Base-by-base conservation (phyloP, 208 protist species). In the Naegleria lovaniensis region DNA sequence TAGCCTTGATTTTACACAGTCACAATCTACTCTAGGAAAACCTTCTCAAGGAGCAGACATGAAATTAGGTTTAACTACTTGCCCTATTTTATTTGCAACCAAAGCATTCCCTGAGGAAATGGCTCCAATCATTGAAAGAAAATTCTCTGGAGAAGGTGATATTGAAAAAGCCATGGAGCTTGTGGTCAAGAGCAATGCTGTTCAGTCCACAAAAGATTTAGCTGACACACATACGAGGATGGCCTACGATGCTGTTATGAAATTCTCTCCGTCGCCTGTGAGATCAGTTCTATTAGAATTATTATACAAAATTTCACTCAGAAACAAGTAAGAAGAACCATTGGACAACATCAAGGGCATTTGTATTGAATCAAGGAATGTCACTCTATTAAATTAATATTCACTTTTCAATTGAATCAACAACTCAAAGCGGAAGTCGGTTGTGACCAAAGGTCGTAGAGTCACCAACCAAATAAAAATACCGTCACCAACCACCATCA, bases 21-120 rank as follows among this genome's bases (percentile, higher is more conserved):
- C 29, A 39, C 4, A 19, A n/a, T 15, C 41, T 0, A 6, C 7
- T 29, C 59, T 90, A 79, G 87, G 87, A 38, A 90, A 90, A 79
- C 87, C 87, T 19, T 89, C 85, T 36, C 16, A 22, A 79, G 48
- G 52, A 51, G 87, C 55, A 33, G 87, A 90, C 13, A 75, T 90
- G 33, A 90, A 79, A 48, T 48, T 90, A 11, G 87, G 87, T 51
- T 51, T 90, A n/a, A 51, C 87, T 19, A 90, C 87, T 38, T 52
- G 52, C 38, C 87, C 87, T 36, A 38, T 90, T 51, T 36, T 79
- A 1, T 90, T 51, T 51, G 87, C 87, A n/a, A 13, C 39, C 33
- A 9, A 90, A 79, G 22, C 6, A 43, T 90, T 51, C 38, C 87
- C 87, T 19, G 33, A 89, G 15, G 36, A 41, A 38, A 51, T 90